Evolutionary conservation across 2,329 filamentous ascomycete genomes (phyloP), one percentile per base, ranked within the genome.

Genomic region (Ustulina deusta): DNA sequence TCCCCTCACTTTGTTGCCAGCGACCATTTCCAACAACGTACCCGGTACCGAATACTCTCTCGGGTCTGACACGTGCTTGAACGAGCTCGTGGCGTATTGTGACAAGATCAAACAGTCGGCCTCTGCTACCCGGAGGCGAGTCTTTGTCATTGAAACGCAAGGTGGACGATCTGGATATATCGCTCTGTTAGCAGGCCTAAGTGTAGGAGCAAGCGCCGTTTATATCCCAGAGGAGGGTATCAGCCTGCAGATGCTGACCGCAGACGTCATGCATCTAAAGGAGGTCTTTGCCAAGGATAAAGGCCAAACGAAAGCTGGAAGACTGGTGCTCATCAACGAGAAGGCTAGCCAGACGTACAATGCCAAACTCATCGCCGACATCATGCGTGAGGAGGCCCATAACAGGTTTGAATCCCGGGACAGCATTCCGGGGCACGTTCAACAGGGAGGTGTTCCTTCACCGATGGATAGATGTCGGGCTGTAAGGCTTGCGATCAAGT

Each of bases 11-110:
- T 87, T 97, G 48, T 86, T 99, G 29, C 96, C 96, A 0, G 96
- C 96, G n/a, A 99, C 96, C 10, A 95, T 99, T 74, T 97, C 93
- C 72, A 99, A 99, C 86, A 99, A 99, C 79, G 96, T 99, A 4
- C 96, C 96, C 0, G 96, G 96, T 44, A 97, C 95, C 0, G 96
- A 99, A 81, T 98, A 97, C 83, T 97, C 94, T 1, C 89, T 99
- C 52, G 96, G 96, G 49, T 97, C 94, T 36, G 96, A 99, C 77
- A 99, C 96, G 1, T 98, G 96, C 78, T 84, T 99, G 70, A 99
- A 99, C 82, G 94, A 97, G 63, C 86, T 99, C 44, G 93, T 97
- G 71, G 89, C 91, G 73, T 99, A 97, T 82, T 97, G 95, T 79
- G 96, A 99, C 84, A 95, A 94, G 76, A 97, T 98, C 81, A 94